Conservation (phyloP, 1,284 basidiomycete species). For the Trametes hirsuta region DNA sequence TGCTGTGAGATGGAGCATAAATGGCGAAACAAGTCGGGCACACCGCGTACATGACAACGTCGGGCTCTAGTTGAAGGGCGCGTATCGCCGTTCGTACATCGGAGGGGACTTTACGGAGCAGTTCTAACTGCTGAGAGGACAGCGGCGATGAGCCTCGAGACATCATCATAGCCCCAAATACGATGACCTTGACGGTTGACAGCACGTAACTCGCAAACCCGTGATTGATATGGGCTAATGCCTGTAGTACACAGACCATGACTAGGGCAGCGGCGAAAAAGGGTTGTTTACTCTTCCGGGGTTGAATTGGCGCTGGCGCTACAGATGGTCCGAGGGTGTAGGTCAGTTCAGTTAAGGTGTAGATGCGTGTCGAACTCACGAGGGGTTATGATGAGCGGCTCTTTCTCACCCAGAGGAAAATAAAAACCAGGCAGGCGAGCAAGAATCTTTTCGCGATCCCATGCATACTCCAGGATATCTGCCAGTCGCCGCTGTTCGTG, state of each 20-base stretch:
- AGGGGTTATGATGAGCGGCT: neutral
- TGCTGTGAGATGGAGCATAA: neutral
- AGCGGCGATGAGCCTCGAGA: neutral
- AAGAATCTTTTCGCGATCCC: neutral
- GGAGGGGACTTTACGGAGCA: neutral
- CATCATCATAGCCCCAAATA: neutral
- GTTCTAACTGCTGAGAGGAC: neutral
- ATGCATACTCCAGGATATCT: neutral
- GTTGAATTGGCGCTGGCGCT: neutral
- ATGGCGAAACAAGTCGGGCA: slow-evolving; percentile 13
- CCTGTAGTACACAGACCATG: neutral
- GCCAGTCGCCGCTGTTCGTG: neutral
- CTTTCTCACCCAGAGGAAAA: neutral
- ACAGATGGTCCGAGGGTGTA: too few species aligned
- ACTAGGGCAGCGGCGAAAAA: neutral
- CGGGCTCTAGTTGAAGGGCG: neutral
- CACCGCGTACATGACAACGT: slow-evolving; percentile 2
- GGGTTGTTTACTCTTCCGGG: neutral
- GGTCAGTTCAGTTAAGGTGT: too few species aligned
- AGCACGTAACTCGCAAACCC: neutral
- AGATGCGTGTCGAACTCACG: neutral
- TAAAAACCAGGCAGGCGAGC: neutral
- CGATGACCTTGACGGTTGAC: neutral
- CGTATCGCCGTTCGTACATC: neutral
- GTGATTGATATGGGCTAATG: neutral